Evolutionary conservation across 257 asterid genomes (phyloP), one percentile per base, ranked within the genome.

Genomic region (Scutellaria galericulata): DNA sequence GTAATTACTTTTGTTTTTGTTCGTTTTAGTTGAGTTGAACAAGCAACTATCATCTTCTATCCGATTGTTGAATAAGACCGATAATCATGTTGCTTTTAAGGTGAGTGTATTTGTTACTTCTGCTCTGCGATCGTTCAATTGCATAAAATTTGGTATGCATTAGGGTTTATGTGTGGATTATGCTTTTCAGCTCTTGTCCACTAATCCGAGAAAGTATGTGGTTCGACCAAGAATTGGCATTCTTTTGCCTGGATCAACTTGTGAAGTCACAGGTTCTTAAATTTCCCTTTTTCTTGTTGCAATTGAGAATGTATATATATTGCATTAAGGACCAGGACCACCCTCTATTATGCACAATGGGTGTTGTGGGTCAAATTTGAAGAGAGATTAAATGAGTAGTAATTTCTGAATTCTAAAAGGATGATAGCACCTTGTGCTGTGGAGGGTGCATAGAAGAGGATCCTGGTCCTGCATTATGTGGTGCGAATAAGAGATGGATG

Each of bases 171-270:
- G 13, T 57, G 18, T 52, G 72, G 64, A 46, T 72, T 68, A 14
- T 63, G 66, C 53, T 31, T 8, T 70, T 55, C 80, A 70, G 83
- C 61, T 79, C 3, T 50, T 70, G 77, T 67, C 91, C 50, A 88
- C 91, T 15, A 85, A 83, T 55, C 90, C 90, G n/a, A 85, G 69
- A 24, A 83, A 79, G 14, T 90, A 90, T 65, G 83, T 85, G 48
- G 97, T 86, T 73, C 83, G 87, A 18, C 97, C 97, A 0, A 82
- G 78, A 48, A 71, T 71, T 7, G 90, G 88, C 14, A 12, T 88
- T 75, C 74, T 88, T 58, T 35, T 18, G 72, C 86, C 94, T 44
- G 72, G 80, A 75, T 80, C 89, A 56, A 79, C 81, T 48, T 80
- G 86, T 79, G 83, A 78, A 55, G 52, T 88, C 55, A 64, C 75